These are phyloP conservation scores for Canna indica DNA, from an alignment of 176 grass and related monocot species.

Conservation along the genomic window DNA sequence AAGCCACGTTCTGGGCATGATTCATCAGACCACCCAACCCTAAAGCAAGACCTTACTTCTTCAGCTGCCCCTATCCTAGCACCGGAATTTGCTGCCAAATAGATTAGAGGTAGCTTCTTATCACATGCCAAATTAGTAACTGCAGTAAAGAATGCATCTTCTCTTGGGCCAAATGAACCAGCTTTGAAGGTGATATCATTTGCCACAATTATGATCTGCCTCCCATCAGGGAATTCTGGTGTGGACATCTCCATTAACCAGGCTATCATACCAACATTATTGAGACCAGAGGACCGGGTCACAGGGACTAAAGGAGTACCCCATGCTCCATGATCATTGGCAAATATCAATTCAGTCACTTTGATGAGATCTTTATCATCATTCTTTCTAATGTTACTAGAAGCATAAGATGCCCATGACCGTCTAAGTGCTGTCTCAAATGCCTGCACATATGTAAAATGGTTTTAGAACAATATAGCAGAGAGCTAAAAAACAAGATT, in stretches of 20 bases:
- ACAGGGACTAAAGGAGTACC: constrained; percentile 57
- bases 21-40: constrained; percentile 84
- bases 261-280: constrained; percentile 84
- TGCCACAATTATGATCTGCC: constrained; percentile 88
- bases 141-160: constrained; percentile 92
- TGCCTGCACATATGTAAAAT: constrained; percentile 48
- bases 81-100: constrained; percentile 88
- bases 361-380: constrained; percentile 42
- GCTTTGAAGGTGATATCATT: constrained; percentile 94
- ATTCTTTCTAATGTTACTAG: constrained; percentile 30
- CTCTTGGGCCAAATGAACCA: constrained; percentile 92
- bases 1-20: constrained; percentile 82
- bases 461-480: neutral
- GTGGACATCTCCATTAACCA: constrained; percentile 91
- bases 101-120: constrained; percentile 93
- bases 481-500: neutral
- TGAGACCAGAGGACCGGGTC: constrained; percentile 57
- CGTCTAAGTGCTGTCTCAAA: constrained; percentile 83
- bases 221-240: constrained; percentile 75
- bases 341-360: constrained; percentile 70
- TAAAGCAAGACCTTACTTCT: constrained; percentile 90
- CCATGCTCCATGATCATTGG: constrained; percentile 59
- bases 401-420: constrained; percentile 55
- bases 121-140: constrained; percentile 83
- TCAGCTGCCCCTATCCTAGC: constrained; percentile 86